Percentiles rank a stretch among this genome's conserved stretches.
Conservation (phyloP, 2,329 filamentous ascomycete genomes). For the Teratosphaeria nubilosa region DNA sequence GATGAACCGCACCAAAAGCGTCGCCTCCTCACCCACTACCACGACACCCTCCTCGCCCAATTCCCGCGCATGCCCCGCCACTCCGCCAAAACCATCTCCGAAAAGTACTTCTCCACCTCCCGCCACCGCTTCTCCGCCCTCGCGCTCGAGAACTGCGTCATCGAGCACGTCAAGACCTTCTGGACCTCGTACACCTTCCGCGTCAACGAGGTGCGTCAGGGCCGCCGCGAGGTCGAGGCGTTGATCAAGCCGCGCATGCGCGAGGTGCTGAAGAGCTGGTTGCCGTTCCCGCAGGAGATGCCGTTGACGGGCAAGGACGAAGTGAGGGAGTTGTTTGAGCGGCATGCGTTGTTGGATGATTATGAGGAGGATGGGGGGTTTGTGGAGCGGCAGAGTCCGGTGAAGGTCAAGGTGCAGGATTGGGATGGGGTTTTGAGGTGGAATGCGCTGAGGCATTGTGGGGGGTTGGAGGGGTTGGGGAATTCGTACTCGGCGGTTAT, state of each 20-base stretch:
- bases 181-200: background rate
- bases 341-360: background rate
- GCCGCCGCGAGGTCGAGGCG: background rate
- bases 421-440: background rate
- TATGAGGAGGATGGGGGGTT: background rate
- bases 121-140: background rate
- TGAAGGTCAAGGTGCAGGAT: background rate
- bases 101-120: background rate
- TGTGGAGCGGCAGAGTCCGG: background rate
- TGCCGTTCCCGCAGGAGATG: background rate
- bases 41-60: background rate
- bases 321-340: background rate
- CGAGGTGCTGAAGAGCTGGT: background rate
- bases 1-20: background rate
- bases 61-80: background rate
- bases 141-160: background rate
- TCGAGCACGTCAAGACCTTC: background rate
- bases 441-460: background rate
- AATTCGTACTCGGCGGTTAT: background rate
- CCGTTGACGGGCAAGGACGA: background rate
- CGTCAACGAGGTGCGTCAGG: background rate
- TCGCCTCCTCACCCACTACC: background rate
- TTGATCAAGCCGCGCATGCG: constrained; percentile 1
- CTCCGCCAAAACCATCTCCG: background rate
- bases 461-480: background rate